Percentiles rank a stretch among this genome's conserved stretches.
Evolutionary conservation across 1,284 basidiomycete species (phyloP).

Genomic region (Fomes fomentarius): DNA sequence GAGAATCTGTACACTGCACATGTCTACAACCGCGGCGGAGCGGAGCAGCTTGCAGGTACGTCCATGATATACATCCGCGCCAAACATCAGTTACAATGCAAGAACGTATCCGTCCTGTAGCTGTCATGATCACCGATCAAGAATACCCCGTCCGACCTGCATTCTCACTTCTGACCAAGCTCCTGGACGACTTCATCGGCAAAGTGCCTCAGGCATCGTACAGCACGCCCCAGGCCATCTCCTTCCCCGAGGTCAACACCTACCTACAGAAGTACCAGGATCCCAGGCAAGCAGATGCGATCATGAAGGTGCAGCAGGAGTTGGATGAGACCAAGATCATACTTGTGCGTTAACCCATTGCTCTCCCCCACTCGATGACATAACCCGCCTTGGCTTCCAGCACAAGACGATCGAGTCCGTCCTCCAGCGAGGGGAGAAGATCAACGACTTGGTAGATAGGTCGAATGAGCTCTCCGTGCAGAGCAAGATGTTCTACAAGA

Average conservation of each 20-base stretch:
- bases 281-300: constrained; percentile 96
- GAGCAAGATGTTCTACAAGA: constrained; percentile 92
- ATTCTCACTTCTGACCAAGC: constrained; percentile 93
- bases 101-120: constrained; percentile 42
- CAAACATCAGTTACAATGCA: not conserved
- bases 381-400: constrained; percentile 41
- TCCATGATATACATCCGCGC: no score
- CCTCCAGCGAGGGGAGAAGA: constrained; percentile 94
- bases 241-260: constrained; percentile 72
- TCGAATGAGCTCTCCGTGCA: constrained; percentile 90
- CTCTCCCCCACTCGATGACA: not conserved
- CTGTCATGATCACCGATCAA: constrained; percentile 91
- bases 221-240: constrained; percentile 63
- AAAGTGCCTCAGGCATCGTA: constrained; percentile 77
- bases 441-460: constrained; percentile 96
- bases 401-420: constrained; percentile 99
- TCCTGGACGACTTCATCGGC: constrained; percentile 91
- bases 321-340: constrained; percentile 99
- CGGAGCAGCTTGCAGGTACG: constrained; percentile 80
- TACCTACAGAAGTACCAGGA: constrained; percentile 97
- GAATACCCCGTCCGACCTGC: constrained; percentile 98
- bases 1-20: constrained; percentile 96
- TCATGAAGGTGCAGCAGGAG: constrained; percentile 98
- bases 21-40: constrained; percentile 85
- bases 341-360: constrained; percentile 55